These are phyloP conservation scores for Cynanchum wilfordii DNA, from an alignment of 257 asterid species.

Conservation along the genomic window DNA sequence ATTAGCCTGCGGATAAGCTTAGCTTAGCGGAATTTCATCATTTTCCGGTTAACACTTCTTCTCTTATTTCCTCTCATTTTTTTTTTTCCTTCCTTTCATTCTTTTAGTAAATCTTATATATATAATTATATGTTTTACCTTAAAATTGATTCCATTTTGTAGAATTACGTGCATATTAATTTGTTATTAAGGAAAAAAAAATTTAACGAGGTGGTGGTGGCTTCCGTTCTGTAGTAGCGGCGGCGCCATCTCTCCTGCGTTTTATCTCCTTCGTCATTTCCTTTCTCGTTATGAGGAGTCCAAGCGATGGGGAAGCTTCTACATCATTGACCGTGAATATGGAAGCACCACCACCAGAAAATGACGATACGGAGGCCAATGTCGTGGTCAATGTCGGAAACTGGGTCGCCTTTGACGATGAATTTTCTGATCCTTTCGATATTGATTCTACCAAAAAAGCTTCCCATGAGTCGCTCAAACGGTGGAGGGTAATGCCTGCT, in stretches of 20 bases:
- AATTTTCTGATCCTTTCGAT: conserved; percentile 74
- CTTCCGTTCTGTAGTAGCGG: conserved; percentile 22
- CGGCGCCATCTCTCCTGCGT: conserved; percentile 46
- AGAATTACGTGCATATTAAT: no score
- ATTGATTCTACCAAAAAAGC: conserved; percentile 74
- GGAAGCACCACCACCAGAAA: conserved; percentile 15
- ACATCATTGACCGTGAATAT: conserved; percentile 15
- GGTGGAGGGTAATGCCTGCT: conserved; percentile 71
- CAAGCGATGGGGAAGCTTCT: neutral
- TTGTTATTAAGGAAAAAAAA: neutral
- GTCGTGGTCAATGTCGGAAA: conserved; percentile 10
- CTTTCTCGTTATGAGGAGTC: conserved; percentile 22
- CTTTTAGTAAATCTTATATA: no score
- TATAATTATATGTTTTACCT: no score
- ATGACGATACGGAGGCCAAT: conserved; percentile 44
- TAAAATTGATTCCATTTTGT: no score
- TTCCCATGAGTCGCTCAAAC: conserved; percentile 59
- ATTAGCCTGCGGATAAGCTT: neutral
- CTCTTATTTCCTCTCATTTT: neutral
- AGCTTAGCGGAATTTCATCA: neutral
- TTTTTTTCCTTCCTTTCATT: neutral
- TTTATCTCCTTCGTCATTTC: neutral
- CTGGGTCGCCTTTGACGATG: conserved; percentile 31
- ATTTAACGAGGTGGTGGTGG: conserved; percentile 5
- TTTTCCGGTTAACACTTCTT: neutral